A percentile compares a stretch with the other conserved stretches of the same genome.
Evolutionary conservation across 2,329 filamentous ascomycete species (phyloP).

Genomic region (Diaporthe amygdali): DNA sequence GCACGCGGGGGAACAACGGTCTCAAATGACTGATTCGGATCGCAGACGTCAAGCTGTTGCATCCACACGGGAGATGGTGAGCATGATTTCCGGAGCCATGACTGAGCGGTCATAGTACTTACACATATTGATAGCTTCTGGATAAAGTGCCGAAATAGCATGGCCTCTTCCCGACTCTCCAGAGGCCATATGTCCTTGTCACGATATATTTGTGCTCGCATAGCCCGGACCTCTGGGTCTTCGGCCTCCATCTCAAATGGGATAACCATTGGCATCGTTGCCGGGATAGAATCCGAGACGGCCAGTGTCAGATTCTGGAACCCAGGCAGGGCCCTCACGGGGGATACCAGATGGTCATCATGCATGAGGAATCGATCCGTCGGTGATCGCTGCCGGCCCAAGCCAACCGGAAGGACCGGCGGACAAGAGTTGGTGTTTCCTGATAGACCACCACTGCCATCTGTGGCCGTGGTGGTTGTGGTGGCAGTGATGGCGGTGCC

Average conservation of each 20-base stretch:
- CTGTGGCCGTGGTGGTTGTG: conserved; percentile 11
- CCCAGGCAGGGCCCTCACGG: conserved; percentile 2
- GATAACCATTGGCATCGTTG: conserved; percentile 2
- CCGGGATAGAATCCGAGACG: conserved; percentile 8
- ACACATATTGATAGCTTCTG: conserved; percentile 42
- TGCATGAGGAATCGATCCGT: conserved; percentile 36
- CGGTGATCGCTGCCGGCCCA: conserved; percentile 28
- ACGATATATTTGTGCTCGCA: conserved; percentile 30
- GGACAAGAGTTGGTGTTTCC: conserved; percentile 11
- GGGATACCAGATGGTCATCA: conserved; percentile 27
- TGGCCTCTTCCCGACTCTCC: conserved; percentile 32
- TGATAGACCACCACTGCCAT: not conserved
- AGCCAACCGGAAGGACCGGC: not conserved
- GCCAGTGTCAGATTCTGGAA: conserved; percentile 19
- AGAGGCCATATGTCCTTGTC: conserved; percentile 35
- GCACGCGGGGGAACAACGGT: conserved; percentile 58
- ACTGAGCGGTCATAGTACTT: conserved; percentile 15
- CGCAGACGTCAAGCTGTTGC: conserved; percentile 48
- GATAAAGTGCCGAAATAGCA: conserved; percentile 39
- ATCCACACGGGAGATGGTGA: not conserved
- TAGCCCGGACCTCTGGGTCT: conserved; percentile 20
- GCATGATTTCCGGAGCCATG: not conserved
- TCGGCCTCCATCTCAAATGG: conserved; percentile 14
- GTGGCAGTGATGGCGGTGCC: conserved; percentile 14
- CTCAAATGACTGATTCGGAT: conserved; percentile 53